Evolutionary conservation across 2,329 filamentous ascomycete species (phyloP), one percentile per base, ranked within the genome.

Genomic region (Colletotrichum cereale): DNA sequence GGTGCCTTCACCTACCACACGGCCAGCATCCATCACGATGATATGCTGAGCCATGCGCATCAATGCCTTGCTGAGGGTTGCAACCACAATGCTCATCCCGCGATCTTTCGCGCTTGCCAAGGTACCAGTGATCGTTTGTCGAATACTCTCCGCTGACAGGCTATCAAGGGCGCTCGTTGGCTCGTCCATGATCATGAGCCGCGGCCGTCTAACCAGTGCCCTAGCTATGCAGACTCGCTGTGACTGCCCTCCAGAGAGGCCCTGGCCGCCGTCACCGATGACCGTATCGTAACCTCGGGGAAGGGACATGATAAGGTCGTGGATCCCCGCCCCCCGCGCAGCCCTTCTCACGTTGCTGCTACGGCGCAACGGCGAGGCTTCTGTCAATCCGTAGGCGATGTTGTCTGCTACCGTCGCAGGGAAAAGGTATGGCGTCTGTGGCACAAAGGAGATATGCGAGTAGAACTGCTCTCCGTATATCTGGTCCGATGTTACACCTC

Each of bases 61-160:
- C 94, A 97, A 97, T 77, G 96, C 92, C 73, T 84, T 86, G 67
- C 87, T 89, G 81, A 98, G 96, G 60, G 95, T 97, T 48, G 97
- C 91, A 31, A 97, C 87, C 21, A 98, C 85, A 0, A 97, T 89
- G 0, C 92, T 92, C 79, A 94, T 87, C 0, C 83, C 84, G 14
- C 62, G 62, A 4, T 73, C 11, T 71, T 68, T 73, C 44, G 65
- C 24, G 56, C 78, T 66, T 1, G 75, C 72, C 16, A 91, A 83
- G 1, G 96, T 80, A 0, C 78, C 77, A 44, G 80, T 80, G 50
- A 97, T 85, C 0, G 91, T 91, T 11, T 87, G 81, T 16, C 92
- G 85, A 4, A 98, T 87, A 2, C 86, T 81, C 3, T 86, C 86
- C 0, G 93, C 91, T 48, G 88, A 91, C 75, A 91, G 88, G 0